A percentile compares a stretch with the other conserved stretches of the same genome.
phyloP scores from a whole-genome alignment of 2,329 filamentous ascomycete species.

The Microdochium trichocladiopsis region DNA sequence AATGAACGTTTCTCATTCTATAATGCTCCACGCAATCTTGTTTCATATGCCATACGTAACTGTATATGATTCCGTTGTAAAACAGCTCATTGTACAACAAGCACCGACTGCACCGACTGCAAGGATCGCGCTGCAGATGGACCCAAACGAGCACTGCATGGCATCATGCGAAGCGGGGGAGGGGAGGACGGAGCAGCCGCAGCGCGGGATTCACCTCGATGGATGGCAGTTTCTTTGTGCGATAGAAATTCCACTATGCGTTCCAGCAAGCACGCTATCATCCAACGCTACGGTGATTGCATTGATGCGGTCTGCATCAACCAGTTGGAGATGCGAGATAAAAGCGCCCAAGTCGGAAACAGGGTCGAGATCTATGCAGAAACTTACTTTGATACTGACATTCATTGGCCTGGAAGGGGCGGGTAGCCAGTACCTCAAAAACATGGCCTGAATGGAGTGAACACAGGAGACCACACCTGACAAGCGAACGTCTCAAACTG shows the following conservation, averaged over 20 bases:
- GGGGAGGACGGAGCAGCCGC: not conserved
- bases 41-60: too few species aligned
- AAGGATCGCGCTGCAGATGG: not conserved
- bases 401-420: constrained; percentile 2
- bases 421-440: not conserved
- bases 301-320: constrained; percentile 8
- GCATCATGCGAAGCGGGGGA: not conserved
- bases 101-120: too few species aligned
- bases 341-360: constrained; percentile 2
- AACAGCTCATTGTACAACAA: too few species aligned
- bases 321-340: constrained; percentile 4
- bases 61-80: too few species aligned
- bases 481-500: not conserved
- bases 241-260: constrained; percentile 1
- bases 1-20: too few species aligned
- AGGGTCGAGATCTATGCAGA: constrained; percentile 6
- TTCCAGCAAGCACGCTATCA: constrained; percentile 1
- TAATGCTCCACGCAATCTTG: too few species aligned
- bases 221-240: not conserved
- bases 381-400: constrained; percentile 3
- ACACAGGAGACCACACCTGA: not conserved
- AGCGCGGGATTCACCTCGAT: not conserved
- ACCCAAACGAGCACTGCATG: not conserved
- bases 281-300: constrained; percentile 6
- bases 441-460: not conserved